Percentiles rank a stretch among this genome's conserved stretches.
phyloP scores from a whole-genome alignment of 148 eudicot genomes.

The Limonium bicolor region DNA sequence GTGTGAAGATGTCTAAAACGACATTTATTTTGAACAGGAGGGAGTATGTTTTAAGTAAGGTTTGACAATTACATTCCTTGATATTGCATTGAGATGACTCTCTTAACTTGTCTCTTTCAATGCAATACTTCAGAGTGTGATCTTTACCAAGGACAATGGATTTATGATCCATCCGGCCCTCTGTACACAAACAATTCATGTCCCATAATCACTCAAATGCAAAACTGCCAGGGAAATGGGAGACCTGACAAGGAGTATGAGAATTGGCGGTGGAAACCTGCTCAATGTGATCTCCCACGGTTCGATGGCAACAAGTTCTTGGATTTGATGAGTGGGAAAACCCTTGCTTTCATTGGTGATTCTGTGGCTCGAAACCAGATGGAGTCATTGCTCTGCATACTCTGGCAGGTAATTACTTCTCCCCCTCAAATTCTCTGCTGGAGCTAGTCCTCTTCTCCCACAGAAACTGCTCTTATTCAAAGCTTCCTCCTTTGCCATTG shows the following conservation, averaged over 20 bases:
- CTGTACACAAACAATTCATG: slow-evolving; percentile 69
- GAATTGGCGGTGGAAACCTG: slow-evolving; percentile 88
- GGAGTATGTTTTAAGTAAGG: not conserved
- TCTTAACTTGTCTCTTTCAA: slow-evolving; percentile 4
- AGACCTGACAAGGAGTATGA: slow-evolving; percentile 96
- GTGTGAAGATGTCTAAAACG: too few relatives aligned
- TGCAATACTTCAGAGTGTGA: slow-evolving; percentile 45
- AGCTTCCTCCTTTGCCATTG: too few relatives aligned
- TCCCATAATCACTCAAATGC: slow-evolving; percentile 75
- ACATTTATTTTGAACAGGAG: too few relatives aligned
- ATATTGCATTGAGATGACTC: not conserved
- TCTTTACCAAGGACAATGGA: slow-evolving; percentile 85
- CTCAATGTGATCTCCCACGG: slow-evolving; percentile 69
- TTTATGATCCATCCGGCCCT: slow-evolving; percentile 58
- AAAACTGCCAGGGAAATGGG: slow-evolving; percentile 95
- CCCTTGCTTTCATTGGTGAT: slow-evolving; percentile 60
- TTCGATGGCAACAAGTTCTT: slow-evolving; percentile 33
- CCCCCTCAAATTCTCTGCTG: not conserved
- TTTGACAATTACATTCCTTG: not conserved
- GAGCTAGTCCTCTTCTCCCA: too few relatives aligned
- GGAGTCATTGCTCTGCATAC: slow-evolving; percentile 73
- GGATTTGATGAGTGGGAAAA: slow-evolving; percentile 27
- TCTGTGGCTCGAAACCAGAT: slow-evolving; percentile 69
- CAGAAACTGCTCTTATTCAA: too few relatives aligned
- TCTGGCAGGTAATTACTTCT: slow-evolving; percentile 60